phyloP scores from a whole-genome alignment of 2,329 filamentous ascomycete species.

The Fusarium musae region DNA sequence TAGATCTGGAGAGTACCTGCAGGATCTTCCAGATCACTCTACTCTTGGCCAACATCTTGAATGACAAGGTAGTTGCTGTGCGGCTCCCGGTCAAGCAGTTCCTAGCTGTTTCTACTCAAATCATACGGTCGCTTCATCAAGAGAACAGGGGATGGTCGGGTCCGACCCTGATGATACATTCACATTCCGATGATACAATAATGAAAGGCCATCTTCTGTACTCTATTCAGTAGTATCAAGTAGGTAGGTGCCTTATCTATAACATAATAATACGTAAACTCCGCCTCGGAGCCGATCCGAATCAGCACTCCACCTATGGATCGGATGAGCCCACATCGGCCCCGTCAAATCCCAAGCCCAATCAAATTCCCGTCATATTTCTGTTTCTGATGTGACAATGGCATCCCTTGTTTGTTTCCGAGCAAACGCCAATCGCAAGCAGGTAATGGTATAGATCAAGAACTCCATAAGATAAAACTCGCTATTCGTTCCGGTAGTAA shows the following conservation, averaged over 20 bases:
- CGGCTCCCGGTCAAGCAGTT: background rate
- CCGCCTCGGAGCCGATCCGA: slow-evolving; percentile 31
- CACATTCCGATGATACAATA: background rate
- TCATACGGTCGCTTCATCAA: background rate
- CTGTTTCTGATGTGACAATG: background rate
- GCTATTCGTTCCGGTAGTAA: slow-evolving; percentile 18
- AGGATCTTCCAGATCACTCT: background rate
- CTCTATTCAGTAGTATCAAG: background rate
- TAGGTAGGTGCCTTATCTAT: background rate
- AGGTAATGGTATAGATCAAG: slow-evolving; percentile 34
- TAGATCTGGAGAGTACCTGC: background rate
- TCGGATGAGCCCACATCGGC: slow-evolving; percentile 20
- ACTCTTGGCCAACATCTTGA: background rate
- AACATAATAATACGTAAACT: background rate
- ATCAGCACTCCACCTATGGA: slow-evolving; percentile 1
- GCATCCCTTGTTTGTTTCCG: slow-evolving; percentile 22
- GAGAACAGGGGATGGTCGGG: background rate
- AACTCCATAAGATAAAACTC: slow-evolving; percentile 2
- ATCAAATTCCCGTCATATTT: background rate
- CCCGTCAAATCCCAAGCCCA: slow-evolving; percentile 7
- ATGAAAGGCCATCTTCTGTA: background rate
- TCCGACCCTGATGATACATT: background rate
- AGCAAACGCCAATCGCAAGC: slow-evolving; percentile 33
- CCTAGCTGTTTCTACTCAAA: background rate
- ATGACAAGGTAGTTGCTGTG: too few relatives aligned